Conservation (phyloP, 2,329 filamentous ascomycete species). For the Pleurostoma richardsiae region DNA sequence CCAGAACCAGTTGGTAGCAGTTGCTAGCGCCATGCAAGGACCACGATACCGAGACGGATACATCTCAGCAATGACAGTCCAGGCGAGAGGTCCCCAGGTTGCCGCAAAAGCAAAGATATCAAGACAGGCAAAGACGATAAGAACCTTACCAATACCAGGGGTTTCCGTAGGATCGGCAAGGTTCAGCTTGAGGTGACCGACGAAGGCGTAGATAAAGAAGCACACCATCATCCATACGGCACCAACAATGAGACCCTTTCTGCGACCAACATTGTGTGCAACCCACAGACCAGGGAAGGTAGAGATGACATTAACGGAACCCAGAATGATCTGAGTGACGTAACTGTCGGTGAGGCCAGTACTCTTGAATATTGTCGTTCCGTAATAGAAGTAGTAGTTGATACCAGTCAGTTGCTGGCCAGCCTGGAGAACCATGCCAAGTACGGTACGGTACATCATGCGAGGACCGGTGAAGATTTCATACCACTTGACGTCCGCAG, state of each 20-base stretch:
- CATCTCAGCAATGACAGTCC: conserved; percentile 63
- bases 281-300: conserved; percentile 64
- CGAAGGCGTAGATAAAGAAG: conserved; percentile 58
- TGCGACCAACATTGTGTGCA: conserved; percentile 62
- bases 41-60: conserved; percentile 55
- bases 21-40: conserved; percentile 50
- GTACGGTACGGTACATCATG: conserved; percentile 56
- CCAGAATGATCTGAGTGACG: conserved; percentile 62
- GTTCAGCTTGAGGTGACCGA: conserved; percentile 36
- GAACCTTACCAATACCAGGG: conserved; percentile 48
- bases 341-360: conserved; percentile 63
- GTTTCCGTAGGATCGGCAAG: conserved; percentile 32
- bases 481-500: conserved; percentile 44
- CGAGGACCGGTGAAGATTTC: conserved; percentile 60
- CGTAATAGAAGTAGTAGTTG: conserved; percentile 57
- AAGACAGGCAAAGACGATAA: conserved; percentile 69
- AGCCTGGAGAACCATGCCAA: conserved; percentile 59
- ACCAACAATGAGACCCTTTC: conserved; percentile 60
- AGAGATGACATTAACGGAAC: conserved; percentile 62
- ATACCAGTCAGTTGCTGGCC: conserved; percentile 63
- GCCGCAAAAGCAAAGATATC: conserved; percentile 67
- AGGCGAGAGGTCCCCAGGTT: conserved; percentile 66
- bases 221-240: conserved; percentile 63
- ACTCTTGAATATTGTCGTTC: conserved; percentile 59
- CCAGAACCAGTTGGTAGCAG: conserved; percentile 58